These are phyloP conservation scores for Crotalaria pallida DNA, from an alignment of 306 rosid genomes.

Conservation along the genomic window DNA sequence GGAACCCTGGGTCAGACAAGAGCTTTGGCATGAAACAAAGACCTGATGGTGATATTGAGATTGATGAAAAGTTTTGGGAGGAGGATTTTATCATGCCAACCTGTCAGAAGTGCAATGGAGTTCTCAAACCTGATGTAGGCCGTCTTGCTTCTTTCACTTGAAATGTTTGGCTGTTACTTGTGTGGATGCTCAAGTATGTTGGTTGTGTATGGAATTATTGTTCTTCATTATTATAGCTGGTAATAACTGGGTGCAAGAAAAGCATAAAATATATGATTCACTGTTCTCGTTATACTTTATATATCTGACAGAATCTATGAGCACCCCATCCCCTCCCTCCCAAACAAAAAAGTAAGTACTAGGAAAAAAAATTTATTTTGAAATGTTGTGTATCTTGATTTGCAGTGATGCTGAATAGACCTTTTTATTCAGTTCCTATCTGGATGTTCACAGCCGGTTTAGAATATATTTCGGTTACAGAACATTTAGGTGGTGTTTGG, in stretches of 20 bases:
- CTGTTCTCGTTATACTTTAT: not conserved
- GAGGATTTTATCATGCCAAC: constrained; percentile 77
- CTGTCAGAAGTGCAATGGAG: constrained; percentile 77
- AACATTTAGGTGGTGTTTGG: not conserved
- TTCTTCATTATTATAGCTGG: not conserved
- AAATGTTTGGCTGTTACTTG: not conserved
- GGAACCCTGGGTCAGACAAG: constrained; percentile 71
- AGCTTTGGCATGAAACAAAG: constrained; percentile 97
- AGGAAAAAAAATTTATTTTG: not conserved
- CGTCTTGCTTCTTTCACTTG: constrained; percentile 15
- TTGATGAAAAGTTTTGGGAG: constrained; percentile 91
- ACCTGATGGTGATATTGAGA: constrained; percentile 96
- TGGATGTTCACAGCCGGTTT: not conserved
- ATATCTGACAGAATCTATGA: not conserved
- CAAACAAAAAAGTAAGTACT: not conserved
- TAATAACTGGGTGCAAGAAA: not conserved
- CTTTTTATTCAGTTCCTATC: not conserved
- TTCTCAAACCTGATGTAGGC: constrained; percentile 91
- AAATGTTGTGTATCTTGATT: not conserved
- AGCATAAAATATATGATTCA: not conserved
- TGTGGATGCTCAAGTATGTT: not conserved
- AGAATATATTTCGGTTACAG: not conserved
- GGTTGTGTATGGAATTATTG: not conserved
- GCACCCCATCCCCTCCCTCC: not conserved
- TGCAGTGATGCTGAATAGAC: not conserved